These are phyloP conservation scores for Leishmania amazonensis DNA, from an alignment of 208 protist species.

Conservation along the genomic window DNA sequence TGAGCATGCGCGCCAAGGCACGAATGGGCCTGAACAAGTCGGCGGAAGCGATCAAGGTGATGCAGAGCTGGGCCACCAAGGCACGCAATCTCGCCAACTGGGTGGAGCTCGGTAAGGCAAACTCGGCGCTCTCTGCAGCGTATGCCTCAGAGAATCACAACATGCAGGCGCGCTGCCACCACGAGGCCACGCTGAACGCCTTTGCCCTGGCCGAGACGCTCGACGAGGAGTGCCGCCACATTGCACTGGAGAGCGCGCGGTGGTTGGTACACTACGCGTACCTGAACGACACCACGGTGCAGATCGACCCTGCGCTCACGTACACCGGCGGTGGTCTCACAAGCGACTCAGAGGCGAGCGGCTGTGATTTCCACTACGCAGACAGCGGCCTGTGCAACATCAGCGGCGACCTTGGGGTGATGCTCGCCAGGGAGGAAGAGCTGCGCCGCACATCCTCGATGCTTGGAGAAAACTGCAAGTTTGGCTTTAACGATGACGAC, in stretches of 20 bases:
- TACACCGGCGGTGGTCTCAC: constrained; percentile 17
- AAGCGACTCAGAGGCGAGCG: constrained; percentile 28
- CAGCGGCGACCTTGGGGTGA: constrained; percentile 68
- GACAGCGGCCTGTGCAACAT: constrained; percentile 56
- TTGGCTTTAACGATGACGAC: constrained; percentile 20
- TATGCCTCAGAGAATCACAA: constrained; percentile 58
- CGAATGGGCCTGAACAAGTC: constrained; percentile 66
- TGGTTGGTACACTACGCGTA: constrained; percentile 90
- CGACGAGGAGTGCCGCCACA: constrained; percentile 40
- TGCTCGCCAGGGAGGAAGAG: constrained; percentile 62
- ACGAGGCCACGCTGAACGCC: constrained; percentile 60
- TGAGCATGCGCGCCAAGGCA: constrained; percentile 76
- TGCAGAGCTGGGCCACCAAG: constrained; percentile 70
- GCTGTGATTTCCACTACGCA: constrained; percentile 21
- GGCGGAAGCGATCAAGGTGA: constrained; percentile 75
- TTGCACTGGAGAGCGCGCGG: constrained; percentile 66
- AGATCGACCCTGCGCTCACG: constrained; percentile 36
- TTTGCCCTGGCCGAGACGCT: constrained; percentile 42
- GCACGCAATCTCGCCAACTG: constrained; percentile 61
- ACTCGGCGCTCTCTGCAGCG: constrained; percentile 59
- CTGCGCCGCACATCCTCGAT: constrained; percentile 33
- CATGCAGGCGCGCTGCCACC: constrained; percentile 62
- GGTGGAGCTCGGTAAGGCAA: constrained; percentile 75
- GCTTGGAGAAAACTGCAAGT: constrained; percentile 17
- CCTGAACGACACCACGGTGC: constrained; percentile 70